phyloP scores from a whole-genome alignment of 1,284 basidiomycete genomes.

The Puccinia coronata region DNA sequence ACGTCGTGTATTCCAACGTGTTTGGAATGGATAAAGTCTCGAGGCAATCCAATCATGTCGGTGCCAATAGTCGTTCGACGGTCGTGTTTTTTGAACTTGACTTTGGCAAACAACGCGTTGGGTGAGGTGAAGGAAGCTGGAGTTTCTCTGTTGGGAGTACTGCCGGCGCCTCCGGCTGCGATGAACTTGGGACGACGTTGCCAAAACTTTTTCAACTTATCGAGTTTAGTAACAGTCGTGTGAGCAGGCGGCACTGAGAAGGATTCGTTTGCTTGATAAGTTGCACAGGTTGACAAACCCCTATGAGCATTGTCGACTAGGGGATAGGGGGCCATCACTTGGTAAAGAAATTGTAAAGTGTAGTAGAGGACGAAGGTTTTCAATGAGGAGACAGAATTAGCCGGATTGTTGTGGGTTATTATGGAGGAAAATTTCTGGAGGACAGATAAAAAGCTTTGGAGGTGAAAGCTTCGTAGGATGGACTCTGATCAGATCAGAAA shows the following conservation, averaged over 20 bases:
- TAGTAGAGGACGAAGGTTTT: neutral
- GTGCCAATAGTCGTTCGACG: neutral
- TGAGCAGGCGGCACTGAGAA: neutral
- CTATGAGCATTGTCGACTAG: no score
- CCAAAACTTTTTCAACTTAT: neutral
- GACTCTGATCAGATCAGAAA: no score
- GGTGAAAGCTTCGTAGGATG: no score
- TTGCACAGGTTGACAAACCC: no score
- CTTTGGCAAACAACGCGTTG: neutral
- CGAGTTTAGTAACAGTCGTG: neutral
- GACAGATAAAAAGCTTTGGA: no score
- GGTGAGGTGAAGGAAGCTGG: neutral
- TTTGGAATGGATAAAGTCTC: neutral
- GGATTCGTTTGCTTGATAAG: neutral
- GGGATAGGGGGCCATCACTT: neutral
- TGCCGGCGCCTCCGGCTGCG: neutral
- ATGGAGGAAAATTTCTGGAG: no score
- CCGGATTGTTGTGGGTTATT: no score
- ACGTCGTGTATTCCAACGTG: constrained; percentile 15
- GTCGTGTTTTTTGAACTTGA: neutral
- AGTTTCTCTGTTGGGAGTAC: neutral
- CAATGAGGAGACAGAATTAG: no score
- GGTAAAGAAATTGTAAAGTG: neutral
- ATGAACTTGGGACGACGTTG: neutral
- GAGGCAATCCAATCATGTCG: constrained; percentile 9